Percentiles rank a stretch among this genome's conserved stretches.
phyloP scores from a whole-genome alignment of 2,329 filamentous ascomycete species.

The Volutella citrinella region DNA sequence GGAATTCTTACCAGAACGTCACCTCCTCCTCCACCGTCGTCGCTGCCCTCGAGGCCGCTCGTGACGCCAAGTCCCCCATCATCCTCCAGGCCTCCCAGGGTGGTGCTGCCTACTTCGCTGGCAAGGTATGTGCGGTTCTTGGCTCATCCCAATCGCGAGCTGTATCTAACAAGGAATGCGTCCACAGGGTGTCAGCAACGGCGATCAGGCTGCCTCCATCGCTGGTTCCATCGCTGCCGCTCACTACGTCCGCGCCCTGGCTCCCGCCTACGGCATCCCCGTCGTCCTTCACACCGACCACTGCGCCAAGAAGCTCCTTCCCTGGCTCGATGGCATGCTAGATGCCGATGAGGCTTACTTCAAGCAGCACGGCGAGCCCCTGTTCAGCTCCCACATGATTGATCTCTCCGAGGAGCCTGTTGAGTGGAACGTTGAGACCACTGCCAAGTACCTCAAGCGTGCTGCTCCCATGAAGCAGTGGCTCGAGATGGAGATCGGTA shows the following conservation, averaged over 20 bases:
- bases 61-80: constrained; percentile 86
- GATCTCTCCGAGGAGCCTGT: constrained; percentile 91
- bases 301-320: constrained; percentile 98
- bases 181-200: constrained; percentile 69
- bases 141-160: too few species aligned
- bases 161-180: constrained; percentile 17
- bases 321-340: constrained; percentile 95
- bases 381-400: constrained; percentile 98
- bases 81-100: constrained; percentile 93
- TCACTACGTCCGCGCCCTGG: constrained; percentile 87
- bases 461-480: constrained; percentile 97
- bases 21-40: constrained; percentile 81
- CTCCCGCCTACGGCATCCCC: constrained; percentile 83
- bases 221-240: constrained; percentile 84
- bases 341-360: constrained; percentile 93
- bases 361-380: constrained; percentile 87
- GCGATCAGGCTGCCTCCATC: constrained; percentile 82
- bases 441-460: constrained; percentile 89
- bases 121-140: constrained; percentile 72
- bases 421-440: constrained; percentile 88
- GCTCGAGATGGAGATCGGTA: constrained; percentile 89
- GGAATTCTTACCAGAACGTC: constrained; percentile 77
- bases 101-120: constrained; percentile 88
- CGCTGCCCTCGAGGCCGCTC: constrained; percentile 87
- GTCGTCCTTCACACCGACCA: constrained; percentile 97